phyloP scores from a whole-genome alignment of 176 grass and related monocot species.

The Ensete glaucum region DNA sequence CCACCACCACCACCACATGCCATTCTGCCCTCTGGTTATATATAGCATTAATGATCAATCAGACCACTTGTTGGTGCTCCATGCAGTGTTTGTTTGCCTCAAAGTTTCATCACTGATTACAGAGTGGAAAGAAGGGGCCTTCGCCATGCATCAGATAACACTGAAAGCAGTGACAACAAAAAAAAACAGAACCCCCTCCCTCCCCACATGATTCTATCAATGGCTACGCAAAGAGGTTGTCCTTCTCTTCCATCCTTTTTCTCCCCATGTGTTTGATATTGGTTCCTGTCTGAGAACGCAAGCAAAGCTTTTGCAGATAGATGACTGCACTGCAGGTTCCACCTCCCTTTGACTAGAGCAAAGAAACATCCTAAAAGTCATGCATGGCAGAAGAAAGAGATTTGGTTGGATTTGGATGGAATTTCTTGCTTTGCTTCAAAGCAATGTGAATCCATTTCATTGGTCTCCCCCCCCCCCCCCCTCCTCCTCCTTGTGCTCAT shows the following conservation, averaged over 20 bases:
- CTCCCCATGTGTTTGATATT: no score
- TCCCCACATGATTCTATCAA: no score
- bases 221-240: no score
- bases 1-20: background rate
- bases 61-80: background rate
- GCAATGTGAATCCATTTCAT: background rate
- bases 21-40: no score
- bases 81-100: background rate
- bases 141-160: background rate
- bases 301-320: background rate
- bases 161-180: no score
- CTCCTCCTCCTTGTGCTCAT: background rate
- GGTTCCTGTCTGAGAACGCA: background rate
- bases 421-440: background rate
- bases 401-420: background rate
- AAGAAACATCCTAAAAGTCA: background rate
- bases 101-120: background rate
- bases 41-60: background rate
- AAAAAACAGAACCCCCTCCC: no score
- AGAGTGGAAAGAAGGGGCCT: background rate
- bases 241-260: no score
- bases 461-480: background rate
- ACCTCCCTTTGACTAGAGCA: background rate
- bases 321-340: background rate
- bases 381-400: background rate